Percentiles rank a stretch among this genome's conserved stretches.
phyloP scores from a whole-genome alignment of 108 stramenopile genomes.

The Mediolabrus comicus region DNA sequence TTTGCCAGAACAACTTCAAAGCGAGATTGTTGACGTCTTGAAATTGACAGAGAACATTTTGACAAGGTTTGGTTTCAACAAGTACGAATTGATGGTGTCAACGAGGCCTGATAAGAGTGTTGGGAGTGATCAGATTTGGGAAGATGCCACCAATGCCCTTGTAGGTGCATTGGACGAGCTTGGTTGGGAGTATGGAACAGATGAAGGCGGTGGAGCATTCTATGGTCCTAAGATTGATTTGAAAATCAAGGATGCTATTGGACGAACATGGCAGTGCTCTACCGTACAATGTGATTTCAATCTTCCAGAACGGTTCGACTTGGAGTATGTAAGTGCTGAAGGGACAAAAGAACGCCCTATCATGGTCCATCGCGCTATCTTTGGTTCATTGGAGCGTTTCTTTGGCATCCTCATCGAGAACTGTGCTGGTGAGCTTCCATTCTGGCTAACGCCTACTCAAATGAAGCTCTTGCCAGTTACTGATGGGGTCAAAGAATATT shows the following conservation, averaged over 20 bases:
- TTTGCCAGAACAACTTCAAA: slow-evolving; percentile 93
- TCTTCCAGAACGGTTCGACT: slow-evolving; percentile 95
- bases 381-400: slow-evolving; percentile 98
- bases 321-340: slow-evolving; percentile 85
- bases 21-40: slow-evolving; percentile 91
- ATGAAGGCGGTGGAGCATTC: slow-evolving; percentile 98
- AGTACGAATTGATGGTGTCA: slow-evolving; percentile 95
- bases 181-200: slow-evolving; percentile 91
- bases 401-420: slow-evolving; percentile 97
- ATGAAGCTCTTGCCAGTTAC: slow-evolving; percentile 93
- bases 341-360: slow-evolving; percentile 81
- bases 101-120: slow-evolving; percentile 95
- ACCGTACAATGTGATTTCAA: slow-evolving; percentile 99
- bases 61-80: slow-evolving; percentile 91
- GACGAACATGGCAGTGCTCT: slow-evolving; percentile 97
- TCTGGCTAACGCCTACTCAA: slow-evolving; percentile 95
- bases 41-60: slow-evolving; percentile 90
- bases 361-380: slow-evolving; percentile 97
- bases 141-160: slow-evolving; percentile 81
- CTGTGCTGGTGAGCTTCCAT: slow-evolving; percentile 93
- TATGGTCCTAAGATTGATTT: slow-evolving; percentile 99
- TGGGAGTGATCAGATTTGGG: slow-evolving; percentile 95
- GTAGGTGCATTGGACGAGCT: slow-evolving; percentile 87
- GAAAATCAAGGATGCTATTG: slow-evolving; percentile 98
- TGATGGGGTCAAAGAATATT: slow-evolving; percentile 88